These are phyloP conservation scores for Eucommia ulmoides DNA, from an alignment of 257 asterid genomes.

Conservation along the genomic window DNA sequence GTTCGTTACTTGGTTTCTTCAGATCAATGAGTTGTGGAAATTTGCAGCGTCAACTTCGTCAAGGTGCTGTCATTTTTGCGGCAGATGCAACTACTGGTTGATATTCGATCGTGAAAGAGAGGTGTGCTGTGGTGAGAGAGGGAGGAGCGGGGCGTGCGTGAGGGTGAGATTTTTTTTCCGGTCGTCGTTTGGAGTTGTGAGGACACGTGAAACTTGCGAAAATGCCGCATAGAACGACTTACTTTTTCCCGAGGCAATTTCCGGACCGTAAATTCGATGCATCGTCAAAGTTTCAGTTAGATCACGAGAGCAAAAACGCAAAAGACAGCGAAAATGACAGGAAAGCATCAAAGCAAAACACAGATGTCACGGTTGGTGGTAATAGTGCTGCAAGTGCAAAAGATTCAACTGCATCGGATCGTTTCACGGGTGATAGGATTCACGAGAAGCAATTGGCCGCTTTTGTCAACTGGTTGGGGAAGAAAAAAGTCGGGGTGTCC, in stretches of 20 bases:
- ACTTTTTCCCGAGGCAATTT: constrained; percentile 81
- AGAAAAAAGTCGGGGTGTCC: constrained; percentile 28
- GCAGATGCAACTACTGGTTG: constrained; percentile 5
- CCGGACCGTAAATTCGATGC: constrained; percentile 45
- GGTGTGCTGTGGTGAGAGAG: neutral
- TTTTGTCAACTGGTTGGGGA: constrained; percentile 47
- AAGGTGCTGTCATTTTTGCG: constrained; percentile 3
- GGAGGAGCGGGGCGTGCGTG: constrained; percentile 7
- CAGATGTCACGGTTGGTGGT: neutral
- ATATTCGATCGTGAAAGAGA: constrained; percentile 6
- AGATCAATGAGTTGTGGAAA: neutral
- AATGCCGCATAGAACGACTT: constrained; percentile 95
- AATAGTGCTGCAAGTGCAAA: neutral
- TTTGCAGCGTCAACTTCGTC: neutral
- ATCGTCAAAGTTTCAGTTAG: constrained; percentile 32
- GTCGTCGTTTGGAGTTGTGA: neutral
- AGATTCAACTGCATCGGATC: constrained; percentile 13
- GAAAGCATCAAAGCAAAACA: constrained; percentile 10
- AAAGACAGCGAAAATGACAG: constrained; percentile 10
- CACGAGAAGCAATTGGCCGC: constrained; percentile 63
- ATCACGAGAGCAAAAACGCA: constrained; percentile 61
- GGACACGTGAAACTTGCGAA: constrained; percentile 33
- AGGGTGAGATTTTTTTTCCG: constrained; percentile 2
- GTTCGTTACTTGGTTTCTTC: no score
- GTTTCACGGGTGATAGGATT: constrained; percentile 52